A percentile compares a stretch with the other conserved stretches of the same genome.
These are phyloP conservation scores for Aechmea fasciata DNA, from an alignment of 176 grass and related monocot genomes.

Conservation along the genomic window DNA sequence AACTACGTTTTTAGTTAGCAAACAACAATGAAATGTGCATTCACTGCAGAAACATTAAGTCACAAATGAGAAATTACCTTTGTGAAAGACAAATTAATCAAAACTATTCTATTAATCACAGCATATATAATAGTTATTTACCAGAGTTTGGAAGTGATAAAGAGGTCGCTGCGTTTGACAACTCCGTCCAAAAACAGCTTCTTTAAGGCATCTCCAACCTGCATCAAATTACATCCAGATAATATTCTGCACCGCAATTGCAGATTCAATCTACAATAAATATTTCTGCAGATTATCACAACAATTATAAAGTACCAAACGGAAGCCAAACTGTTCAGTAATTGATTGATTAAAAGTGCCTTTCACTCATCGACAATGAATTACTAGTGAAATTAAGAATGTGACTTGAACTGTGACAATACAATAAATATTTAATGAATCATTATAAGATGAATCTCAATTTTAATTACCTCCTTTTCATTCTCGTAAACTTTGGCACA, in stretches of 20 bases:
- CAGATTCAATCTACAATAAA: not conserved
- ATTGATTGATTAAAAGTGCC: not conserved
- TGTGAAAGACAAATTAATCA: not conserved
- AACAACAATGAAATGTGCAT: no score
- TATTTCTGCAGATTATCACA: not conserved
- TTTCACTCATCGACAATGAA: not conserved
- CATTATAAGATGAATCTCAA: constrained; percentile 9
- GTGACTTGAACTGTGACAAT: no score
- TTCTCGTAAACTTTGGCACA: constrained; percentile 49
- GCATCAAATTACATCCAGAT: not conserved
- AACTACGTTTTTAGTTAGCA: no score
- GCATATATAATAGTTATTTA: not conserved
- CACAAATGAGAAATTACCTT: not conserved
- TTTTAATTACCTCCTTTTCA: constrained; percentile 61
- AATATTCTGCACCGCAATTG: not conserved
- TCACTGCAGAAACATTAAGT: no score
- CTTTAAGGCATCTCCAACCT: constrained; percentile 10
- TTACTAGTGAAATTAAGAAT: not conserved
- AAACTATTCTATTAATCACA: not conserved
- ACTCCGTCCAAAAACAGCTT: not conserved
- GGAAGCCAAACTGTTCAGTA: not conserved
- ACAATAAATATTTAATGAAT: not conserved
- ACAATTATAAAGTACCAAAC: not conserved
- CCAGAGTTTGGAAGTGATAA: constrained; percentile 11
- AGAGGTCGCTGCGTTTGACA: not conserved